phyloP scores from a whole-genome alignment of 495 filamentous ascomycete genomes.

The Monascus purpureus region DNA sequence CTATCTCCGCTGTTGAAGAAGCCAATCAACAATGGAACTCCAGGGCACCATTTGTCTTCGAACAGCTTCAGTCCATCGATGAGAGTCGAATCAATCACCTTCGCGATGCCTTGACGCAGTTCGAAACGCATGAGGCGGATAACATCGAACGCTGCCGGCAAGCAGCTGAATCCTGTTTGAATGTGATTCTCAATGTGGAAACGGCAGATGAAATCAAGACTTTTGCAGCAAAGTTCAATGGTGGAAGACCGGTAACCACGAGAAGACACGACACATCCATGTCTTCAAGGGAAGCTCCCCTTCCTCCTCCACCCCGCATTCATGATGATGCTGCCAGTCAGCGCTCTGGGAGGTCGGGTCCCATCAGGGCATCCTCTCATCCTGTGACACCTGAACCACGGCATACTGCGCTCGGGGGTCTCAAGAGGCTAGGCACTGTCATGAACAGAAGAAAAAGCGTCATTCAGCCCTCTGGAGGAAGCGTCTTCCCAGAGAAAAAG shows the following conservation, averaged over 20 bases:
- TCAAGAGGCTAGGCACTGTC: constrained; percentile 69
- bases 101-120: constrained; percentile 82
- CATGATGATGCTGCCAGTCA: constrained; percentile 48
- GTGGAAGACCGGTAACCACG: constrained; percentile 8
- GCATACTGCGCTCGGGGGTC: constrained; percentile 32
- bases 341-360: constrained; percentile 35
- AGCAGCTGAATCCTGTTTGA: constrained; percentile 69
- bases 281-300: constrained; percentile 7
- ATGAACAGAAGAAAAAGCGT: constrained; percentile 47
- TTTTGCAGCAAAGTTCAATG: constrained; percentile 47
- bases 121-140: constrained; percentile 86
- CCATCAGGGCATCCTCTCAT: constrained; percentile 34
- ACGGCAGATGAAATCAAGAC: constrained; percentile 82
- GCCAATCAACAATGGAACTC: constrained; percentile 84
- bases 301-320: constrained; percentile 27
- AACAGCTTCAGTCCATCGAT: constrained; percentile 82
- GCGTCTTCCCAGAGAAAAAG: constrained; percentile 36
- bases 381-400: constrained; percentile 17
- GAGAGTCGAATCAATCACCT: constrained; percentile 84
- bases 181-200: constrained; percentile 73
- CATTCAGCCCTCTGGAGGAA: constrained; percentile 17
- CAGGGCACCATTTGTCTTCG: constrained; percentile 89
- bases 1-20: constrained; percentile 58
- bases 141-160: constrained; percentile 64
- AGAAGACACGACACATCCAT: constrained; percentile 4